These are phyloP conservation scores for Pyrrhoderma noxium DNA, from an alignment of 1,284 basidiomycete genomes.

Conservation along the genomic window DNA sequence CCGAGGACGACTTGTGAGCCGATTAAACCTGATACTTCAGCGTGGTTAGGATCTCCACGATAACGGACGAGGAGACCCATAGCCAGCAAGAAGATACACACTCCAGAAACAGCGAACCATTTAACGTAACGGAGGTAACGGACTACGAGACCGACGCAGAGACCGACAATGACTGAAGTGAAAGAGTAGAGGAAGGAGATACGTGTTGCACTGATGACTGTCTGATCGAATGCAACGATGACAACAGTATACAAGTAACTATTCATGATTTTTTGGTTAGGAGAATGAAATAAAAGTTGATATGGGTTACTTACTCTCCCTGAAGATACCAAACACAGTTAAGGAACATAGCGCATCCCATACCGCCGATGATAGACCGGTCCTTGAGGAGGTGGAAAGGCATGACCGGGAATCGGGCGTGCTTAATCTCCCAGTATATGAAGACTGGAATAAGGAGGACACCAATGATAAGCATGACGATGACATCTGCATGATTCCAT, in stretches of 20 bases:
- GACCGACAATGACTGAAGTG: conserved; percentile 29
- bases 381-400: conserved; percentile 31
- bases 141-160: conserved; percentile 29
- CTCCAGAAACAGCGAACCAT: conserved; percentile 29
- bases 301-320: conserved; percentile 8
- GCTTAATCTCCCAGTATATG: conserved; percentile 30
- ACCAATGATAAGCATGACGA: conserved; percentile 33
- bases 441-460: conserved; percentile 29
- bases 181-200: conserved; percentile 34
- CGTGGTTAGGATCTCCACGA: conserved; percentile 27
- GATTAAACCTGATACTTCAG: conserved; percentile 27
- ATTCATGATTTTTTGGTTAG: background rate
- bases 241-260: conserved; percentile 32
- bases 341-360: conserved; percentile 30
- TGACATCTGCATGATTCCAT: conserved; percentile 30
- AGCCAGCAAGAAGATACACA: conserved; percentile 30
- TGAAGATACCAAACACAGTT: conserved; percentile 31
- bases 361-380: conserved; percentile 22
- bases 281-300: background rate
- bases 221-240: conserved; percentile 31
- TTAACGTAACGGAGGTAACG: conserved; percentile 31
- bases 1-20: conserved; percentile 34
- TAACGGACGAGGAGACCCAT: conserved; percentile 34
- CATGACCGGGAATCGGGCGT: conserved; percentile 29
- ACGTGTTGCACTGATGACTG: conserved; percentile 28